Evolutionary conservation across 257 asterid genomes (phyloP), one percentile per base, ranked within the genome.

Genomic region (Asclepias syriaca): DNA sequence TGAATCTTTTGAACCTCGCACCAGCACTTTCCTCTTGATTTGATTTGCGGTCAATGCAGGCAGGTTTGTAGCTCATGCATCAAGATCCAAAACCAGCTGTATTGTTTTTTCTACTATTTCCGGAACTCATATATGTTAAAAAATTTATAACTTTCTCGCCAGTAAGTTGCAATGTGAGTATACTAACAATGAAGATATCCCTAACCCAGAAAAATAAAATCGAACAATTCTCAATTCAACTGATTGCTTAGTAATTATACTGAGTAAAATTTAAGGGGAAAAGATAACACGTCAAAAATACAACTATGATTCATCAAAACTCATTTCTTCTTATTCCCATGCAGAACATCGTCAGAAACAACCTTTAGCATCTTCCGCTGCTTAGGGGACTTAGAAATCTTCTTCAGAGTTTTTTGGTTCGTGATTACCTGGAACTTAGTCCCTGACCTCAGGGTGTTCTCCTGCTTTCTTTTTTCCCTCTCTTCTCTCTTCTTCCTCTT

Each of bases 341-440:
- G 29, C 13, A 68, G 72, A 14, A 48, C 60, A 65, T 82, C 78
- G 65, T 88, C 93, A 9, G 93, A 77, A 48, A 93, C 92, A 57
- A 81, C 84, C 88, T 89, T 89, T 67, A 93, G 93, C 21, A 77
- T 84, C 84, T 91, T 91, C 67, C 88, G 76, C 67, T 87, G 87
- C 86, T 86, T 87, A 8, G 81, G 78, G 50, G 97, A 89, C 45
- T 91, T 91, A 3, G 97, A 83, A 74, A 91, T 85, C 91, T 89
- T 91, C 87, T 85, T 82, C 0, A 93, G 87, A 8, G 98, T 93
- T 18, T 86, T 87, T 0, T 96, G 97, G 75, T 87, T 91, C 0
- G 95, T 89, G 65, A 91, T 84, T 84, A 84, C 88, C 88, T 89
- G 97, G 16, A 91, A 72, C 89, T 84, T 89, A 4, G 89, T 89